phyloP scores from a whole-genome alignment of 129 eudicot species.

The Centaurea solstitialis region DNA sequence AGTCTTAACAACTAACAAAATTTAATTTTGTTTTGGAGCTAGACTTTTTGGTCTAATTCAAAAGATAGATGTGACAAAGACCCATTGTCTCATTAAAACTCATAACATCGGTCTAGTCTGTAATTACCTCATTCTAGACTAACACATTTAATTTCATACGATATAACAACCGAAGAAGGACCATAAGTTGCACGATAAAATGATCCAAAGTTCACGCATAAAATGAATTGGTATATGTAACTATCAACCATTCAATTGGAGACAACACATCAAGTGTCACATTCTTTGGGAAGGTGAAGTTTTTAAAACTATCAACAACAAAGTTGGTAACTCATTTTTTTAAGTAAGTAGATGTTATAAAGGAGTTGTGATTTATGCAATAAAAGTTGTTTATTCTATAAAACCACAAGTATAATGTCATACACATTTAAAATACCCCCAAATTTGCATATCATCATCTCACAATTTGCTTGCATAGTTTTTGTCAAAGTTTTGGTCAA shows the following conservation, averaged over 20 bases:
- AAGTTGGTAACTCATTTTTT: constrained; percentile 8
- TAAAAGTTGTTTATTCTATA: neutral
- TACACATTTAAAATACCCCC: neutral
- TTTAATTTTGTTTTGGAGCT: neutral
- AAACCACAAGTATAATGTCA: neutral
- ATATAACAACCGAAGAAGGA: neutral
- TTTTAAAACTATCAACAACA: constrained; percentile 14
- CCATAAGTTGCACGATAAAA: neutral
- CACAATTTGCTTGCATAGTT: constrained; percentile 13
- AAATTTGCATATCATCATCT: neutral
- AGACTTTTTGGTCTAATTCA: neutral
- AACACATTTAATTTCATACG: neutral
- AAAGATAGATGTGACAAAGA: neutral
- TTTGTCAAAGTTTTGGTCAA: constrained; percentile 17
- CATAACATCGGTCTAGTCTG: neutral
- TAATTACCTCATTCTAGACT: neutral
- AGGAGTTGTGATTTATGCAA: neutral
- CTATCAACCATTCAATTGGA: constrained; percentile 15
- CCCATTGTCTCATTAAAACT: neutral
- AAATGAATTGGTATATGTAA: constrained; percentile 2
- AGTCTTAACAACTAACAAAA: neutral
- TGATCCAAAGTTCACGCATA: too few species aligned
- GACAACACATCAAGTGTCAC: constrained; percentile 25
- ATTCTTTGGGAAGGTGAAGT: constrained; percentile 11
- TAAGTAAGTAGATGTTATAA: neutral